Percentiles rank a stretch among this genome's conserved stretches.
Evolutionary conservation across 2,329 filamentous ascomycete genomes (phyloP).

Genomic region (Laburnicola sp.): DNA sequence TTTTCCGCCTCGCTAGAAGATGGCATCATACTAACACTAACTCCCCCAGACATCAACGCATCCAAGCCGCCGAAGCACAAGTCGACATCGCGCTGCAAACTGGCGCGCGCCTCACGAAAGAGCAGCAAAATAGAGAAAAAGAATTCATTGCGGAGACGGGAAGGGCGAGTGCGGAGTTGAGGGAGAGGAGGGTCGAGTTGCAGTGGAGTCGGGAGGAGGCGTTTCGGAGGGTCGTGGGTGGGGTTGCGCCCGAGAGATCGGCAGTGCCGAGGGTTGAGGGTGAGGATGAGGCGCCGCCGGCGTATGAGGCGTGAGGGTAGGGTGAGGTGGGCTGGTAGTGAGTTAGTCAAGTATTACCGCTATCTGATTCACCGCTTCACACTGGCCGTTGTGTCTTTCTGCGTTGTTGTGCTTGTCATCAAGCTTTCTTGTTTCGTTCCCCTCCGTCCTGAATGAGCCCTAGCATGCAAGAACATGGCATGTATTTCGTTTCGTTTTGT

Average conservation of each 20-base stretch:
- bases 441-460: too few relatives aligned
- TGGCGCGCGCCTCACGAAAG: conserved; percentile 41
- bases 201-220: conserved; percentile 53
- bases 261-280: not conserved
- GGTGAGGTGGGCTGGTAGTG: too few relatives aligned
- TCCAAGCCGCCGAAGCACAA: conserved; percentile 50
- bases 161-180: conserved; percentile 38
- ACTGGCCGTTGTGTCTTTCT: too few relatives aligned
- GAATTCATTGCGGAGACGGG: conserved; percentile 28
- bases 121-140: conserved; percentile 36
- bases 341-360: too few relatives aligned
- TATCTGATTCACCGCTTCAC: too few relatives aligned
- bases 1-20: not conserved
- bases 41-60: conserved; percentile 48
- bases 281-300: conserved; percentile 5
- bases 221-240: conserved; percentile 43
- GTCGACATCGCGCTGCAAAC: conserved; percentile 23
- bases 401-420: too few relatives aligned
- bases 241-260: conserved; percentile 4
- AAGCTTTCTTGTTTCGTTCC: too few relatives aligned
- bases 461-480: too few relatives aligned
- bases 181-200: conserved; percentile 40
- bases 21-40: not conserved
- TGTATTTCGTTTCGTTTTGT: too few relatives aligned
- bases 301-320: not conserved